Evolutionary conservation across 164 flowering plant species (phyloP).

Genomic region (Stephania cephalantha): DNA sequence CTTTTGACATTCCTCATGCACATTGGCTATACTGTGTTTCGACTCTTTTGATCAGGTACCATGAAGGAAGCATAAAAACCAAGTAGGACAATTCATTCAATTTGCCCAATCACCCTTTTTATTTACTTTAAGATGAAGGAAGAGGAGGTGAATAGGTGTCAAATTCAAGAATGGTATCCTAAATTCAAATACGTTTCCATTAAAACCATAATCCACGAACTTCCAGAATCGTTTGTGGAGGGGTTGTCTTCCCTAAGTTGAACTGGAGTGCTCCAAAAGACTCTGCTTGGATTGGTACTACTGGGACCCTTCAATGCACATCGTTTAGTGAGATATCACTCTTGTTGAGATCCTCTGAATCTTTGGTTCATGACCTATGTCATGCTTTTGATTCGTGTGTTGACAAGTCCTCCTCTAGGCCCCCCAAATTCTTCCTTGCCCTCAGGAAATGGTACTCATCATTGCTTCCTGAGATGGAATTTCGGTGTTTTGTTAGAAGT

Average conservation of each 20-base stretch:
- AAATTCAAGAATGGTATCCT: conserved; percentile 95
- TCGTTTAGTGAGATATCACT: conserved; percentile 76
- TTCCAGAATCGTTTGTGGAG: conserved; percentile 88
- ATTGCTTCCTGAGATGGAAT: conserved; percentile 75
- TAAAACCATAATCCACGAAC: conserved; percentile 61
- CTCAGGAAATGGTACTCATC: conserved; percentile 83
- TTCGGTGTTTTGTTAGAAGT: conserved; percentile 65
- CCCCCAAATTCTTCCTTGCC: conserved; percentile 59
- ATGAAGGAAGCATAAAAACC: neutral
- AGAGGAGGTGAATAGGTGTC: conserved; percentile 70
- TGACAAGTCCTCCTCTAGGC: conserved; percentile 48
- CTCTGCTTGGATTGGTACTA: conserved; percentile 79
- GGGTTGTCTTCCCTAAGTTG: conserved; percentile 81
- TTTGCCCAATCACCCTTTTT: neutral
- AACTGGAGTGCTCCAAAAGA: conserved; percentile 98
- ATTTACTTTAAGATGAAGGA: conserved; percentile 35
- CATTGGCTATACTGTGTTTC: no score
- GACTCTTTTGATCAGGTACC: neutral
- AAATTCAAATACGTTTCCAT: conserved; percentile 63
- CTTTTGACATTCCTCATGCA: no score
- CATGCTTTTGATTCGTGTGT: conserved; percentile 80
- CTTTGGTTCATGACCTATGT: conserved; percentile 68
- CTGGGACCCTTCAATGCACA: conserved; percentile 62
- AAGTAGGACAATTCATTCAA: neutral
- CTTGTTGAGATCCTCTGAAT: conserved; percentile 67